Percentiles rank a stretch among this genome's conserved stretches.
phyloP scores from a whole-genome alignment of 2,329 filamentous ascomycete genomes.

The Tricladium varicosporioides region DNA sequence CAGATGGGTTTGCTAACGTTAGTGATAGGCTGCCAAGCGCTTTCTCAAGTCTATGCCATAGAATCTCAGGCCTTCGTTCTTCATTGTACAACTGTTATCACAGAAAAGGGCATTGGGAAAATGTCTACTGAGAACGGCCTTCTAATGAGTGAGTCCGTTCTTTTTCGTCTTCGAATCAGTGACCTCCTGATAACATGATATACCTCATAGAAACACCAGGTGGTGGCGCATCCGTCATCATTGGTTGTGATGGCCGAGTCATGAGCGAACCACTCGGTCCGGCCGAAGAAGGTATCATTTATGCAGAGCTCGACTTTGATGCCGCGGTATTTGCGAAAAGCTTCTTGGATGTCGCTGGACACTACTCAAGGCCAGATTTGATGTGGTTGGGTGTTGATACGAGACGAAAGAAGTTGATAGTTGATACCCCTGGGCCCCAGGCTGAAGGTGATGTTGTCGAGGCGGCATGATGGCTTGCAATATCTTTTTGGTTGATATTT shows the following conservation, averaged over 20 bases:
- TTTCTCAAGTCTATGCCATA: slow-evolving; percentile 55
- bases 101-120: slow-evolving; percentile 46
- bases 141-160: not conserved
- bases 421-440: not conserved
- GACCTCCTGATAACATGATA: not conserved
- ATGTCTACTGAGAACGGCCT: slow-evolving; percentile 29
- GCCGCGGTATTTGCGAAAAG: slow-evolving; percentile 17
- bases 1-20: not conserved
- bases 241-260: slow-evolving; percentile 47
- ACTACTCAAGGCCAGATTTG: slow-evolving; percentile 25
- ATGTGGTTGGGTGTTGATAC: slow-evolving; percentile 24
- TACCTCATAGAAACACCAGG: slow-evolving; percentile 33
- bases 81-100: slow-evolving; percentile 53
- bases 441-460: not conserved
- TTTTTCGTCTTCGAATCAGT: not conserved
- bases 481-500: not conserved
- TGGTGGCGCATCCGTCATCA: slow-evolving; percentile 51
- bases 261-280: slow-evolving; percentile 41
- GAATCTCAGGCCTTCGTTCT: slow-evolving; percentile 56
- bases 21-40: slow-evolving; percentile 45
- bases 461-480: not conserved
- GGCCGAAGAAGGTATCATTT: slow-evolving; percentile 53
- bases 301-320: slow-evolving; percentile 37
- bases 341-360: slow-evolving; percentile 23
- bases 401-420: slow-evolving; percentile 12